Evolutionary conservation across 139 green algal species (phyloP).

Genomic region (Parachlorella kessleri): DNA sequence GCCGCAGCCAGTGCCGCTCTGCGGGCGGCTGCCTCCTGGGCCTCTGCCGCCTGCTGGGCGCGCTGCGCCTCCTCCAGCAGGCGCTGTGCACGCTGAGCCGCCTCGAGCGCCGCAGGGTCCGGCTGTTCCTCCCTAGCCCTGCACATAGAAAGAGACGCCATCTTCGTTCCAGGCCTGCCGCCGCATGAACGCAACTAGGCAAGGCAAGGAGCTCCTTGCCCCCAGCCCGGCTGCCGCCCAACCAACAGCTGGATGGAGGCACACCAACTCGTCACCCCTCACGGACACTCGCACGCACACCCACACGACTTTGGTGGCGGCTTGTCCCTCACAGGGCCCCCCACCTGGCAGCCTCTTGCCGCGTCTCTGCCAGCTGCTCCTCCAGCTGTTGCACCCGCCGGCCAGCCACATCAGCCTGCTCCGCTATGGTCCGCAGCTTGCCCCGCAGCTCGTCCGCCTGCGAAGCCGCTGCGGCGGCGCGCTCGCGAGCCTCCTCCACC

Average conservation of each 20-base stretch:
- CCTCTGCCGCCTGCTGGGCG: not conserved
- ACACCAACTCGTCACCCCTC: too few relatives aligned
- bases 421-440: not conserved
- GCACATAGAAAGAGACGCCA: too few relatives aligned
- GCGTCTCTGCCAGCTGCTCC: constrained; percentile 3
- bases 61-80: not conserved
- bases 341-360: not conserved
- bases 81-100: not conserved
- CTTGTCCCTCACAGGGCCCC: not conserved
- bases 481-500: constrained; percentile 2
- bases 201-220: too few relatives aligned
- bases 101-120: not conserved
- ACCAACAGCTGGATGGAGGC: too few relatives aligned
- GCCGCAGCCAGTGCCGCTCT: not conserved
- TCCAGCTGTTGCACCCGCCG: not conserved
- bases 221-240: too few relatives aligned
- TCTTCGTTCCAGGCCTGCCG: too few relatives aligned
- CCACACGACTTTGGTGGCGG: too few relatives aligned
- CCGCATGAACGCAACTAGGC: too few relatives aligned
- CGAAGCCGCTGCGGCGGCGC: constrained; percentile 1
- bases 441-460: constrained; percentile 4
- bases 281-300: too few relatives aligned
- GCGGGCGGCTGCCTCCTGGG: constrained; percentile 4
- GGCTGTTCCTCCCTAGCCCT: too few relatives aligned
- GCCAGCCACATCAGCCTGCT: not conserved